Base-by-base conservation (phyloP, 2,329 filamentous ascomycete species). In the Epichloe baconii region DNA sequence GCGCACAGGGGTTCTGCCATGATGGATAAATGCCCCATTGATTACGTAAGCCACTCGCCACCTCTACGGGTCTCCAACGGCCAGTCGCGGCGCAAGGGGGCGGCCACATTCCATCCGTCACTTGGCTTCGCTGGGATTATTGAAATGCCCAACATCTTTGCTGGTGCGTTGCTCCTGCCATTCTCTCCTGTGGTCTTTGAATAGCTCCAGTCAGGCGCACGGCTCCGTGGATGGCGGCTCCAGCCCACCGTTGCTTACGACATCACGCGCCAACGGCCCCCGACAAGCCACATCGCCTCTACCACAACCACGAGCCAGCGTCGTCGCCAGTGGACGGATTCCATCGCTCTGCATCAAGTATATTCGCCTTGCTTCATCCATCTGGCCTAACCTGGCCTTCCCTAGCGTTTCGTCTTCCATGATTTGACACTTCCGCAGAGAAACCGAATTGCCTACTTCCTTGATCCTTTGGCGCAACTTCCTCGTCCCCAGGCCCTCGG, bases 241-340 rank as follows among this genome's bases (percentile, higher is more conserved):
- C 2, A 38, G 15, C 36, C 36, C 36, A 38, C 1, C 15, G 36
- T 37, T 47, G 42, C 47, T 49, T 44, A 51, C 49, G 31, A 17
- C 43, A 50, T 50, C 49, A 46, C 40, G 7, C 15, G n/a, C 42
- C 38, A 31, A 12, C 12, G 19, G 26, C 21, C 4, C 12, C 38
- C 7, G 26, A 51, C 49, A 35, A 47, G 56, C 55, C 55, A 57
- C 55, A 51, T 56, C 47, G 48, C 56, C 49, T 51, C 48, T 48
- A 14, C 40, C 47, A 42, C 40, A 31, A 35, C 15, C 36, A 23
- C 45, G 10, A 46, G 31, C 44, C 11, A 26, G 36, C 3, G 36
- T 38, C 36, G 14, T 38, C 36, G 36, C 12, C 15, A n/a, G 12
- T 26, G 26, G 31, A 10, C 48, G 19, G 17, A 11, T 37, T 10